Conservation (phyloP, 2,329 filamentous ascomycete species). For the Calonectria honghensis region DNA sequence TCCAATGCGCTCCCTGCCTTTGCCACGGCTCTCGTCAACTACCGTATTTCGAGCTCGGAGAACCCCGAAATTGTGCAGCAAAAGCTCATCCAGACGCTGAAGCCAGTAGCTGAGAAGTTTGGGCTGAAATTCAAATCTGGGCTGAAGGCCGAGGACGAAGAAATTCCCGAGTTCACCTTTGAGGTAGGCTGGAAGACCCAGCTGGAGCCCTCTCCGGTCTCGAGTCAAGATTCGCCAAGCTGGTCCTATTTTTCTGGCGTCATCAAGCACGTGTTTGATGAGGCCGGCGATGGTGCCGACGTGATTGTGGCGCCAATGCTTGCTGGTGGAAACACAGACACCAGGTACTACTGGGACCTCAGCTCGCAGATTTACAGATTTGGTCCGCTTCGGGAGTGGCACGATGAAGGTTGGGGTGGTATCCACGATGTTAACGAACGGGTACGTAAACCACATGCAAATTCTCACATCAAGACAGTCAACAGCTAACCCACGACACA, state of each 20-base stretch:
- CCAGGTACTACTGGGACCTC: slow-evolving; percentile 1
- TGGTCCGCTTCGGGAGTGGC: slow-evolving; percentile 4
- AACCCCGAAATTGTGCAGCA: neutral
- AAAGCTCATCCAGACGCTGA: neutral
- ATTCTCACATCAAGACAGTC: too few relatives aligned
- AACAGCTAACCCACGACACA: neutral
- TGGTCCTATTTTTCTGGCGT: slow-evolving; percentile 18
- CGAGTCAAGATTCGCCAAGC: slow-evolving; percentile 1
- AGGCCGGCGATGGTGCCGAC: neutral
- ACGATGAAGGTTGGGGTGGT: slow-evolving; percentile 5
- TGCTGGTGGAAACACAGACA: slow-evolving; percentile 5
- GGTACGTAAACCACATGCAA: neutral
- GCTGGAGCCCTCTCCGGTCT: neutral
- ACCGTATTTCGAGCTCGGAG: neutral
- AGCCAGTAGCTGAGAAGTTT: neutral
- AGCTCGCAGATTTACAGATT: slow-evolving; percentile 20
- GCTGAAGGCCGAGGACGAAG: neutral
- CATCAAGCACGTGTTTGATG: slow-evolving; percentile 21
- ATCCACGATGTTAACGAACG: slow-evolving; percentile 21
- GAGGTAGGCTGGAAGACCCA: neutral
- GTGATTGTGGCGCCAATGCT: slow-evolving; percentile 16
- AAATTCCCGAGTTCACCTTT: slow-evolving; percentile 12
- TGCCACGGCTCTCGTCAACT: neutral
- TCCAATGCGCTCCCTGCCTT: slow-evolving; percentile 13
- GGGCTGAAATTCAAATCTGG: neutral